Base-by-base conservation (phyloP, 2,329 filamentous ascomycete genomes). In the Hirsutella thompsonii region DNA sequence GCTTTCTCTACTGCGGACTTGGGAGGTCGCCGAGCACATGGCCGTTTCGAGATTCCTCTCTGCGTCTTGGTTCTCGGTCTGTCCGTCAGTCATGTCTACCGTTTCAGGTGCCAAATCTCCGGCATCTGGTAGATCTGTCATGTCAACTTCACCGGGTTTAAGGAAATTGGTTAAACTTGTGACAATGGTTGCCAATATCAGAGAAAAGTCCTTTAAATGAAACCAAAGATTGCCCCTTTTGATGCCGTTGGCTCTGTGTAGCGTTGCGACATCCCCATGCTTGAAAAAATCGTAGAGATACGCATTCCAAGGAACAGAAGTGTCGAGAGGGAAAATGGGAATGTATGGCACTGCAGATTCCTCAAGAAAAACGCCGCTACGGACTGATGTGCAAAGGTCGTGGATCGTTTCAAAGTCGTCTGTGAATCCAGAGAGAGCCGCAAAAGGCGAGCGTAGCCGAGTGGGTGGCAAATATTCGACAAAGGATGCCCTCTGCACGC, bases 231-330 rank as follows among this genome's bases (percentile, higher is more conserved):
- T 80, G 4, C 74, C 72, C 1, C 64, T 61, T 36, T 73, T 74
- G 52, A 90, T 78, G 3, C 70, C 67, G 53, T 90, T 89, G 23
- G 77, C 80, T 57, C 61, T 11, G 74, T 71, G 2, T 89, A 61
- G 0, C 76, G 70, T 1, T 66, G 54, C 19, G 79, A 55, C n/a
- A 51, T 81, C 74, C 3, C 82, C 83, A 49, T 89, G 79, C 57
- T 77, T 83, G 67, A 76, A 88, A 59, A 88, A 90, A 56, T 89
- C 81, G 44, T 81, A 76, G 1, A 89, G 60, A 52, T 83, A 83
- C 0, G 78, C 76, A 47, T 85, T 85, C 44, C 78, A 66, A 0
- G 71, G 72, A 11, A 58, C 54, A 46, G 42, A 39, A 3, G 68
- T 64, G 40, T 81, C 73, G 20, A 76, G 62, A 0, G 75, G 73